Conservation (phyloP, 2,329 filamentous ascomycete genomes). For the Thermothelomyces thermophilus region DNA sequence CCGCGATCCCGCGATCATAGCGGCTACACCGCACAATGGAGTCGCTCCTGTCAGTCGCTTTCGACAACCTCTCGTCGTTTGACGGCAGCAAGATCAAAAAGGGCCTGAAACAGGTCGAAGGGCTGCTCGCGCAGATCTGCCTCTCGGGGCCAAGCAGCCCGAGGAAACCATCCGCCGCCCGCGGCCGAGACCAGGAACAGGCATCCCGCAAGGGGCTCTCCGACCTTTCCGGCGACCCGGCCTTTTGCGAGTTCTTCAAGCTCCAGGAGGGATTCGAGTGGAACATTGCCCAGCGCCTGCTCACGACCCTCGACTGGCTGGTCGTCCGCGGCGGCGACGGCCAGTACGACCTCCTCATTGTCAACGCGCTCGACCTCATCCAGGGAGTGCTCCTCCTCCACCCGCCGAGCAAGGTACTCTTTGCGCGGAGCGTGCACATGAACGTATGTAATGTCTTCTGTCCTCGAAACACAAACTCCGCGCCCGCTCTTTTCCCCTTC, state of each 20-base stretch:
- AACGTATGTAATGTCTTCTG: conserved; percentile 70
- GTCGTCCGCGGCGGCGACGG: conserved; percentile 76
- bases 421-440: conserved; percentile 88
- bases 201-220: conserved; percentile 55
- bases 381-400: conserved; percentile 86
- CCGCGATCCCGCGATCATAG: not conserved
- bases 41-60: conserved; percentile 81
- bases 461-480: no score
- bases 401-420: conserved; percentile 79
- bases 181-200: conserved; percentile 10
- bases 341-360: conserved; percentile 80
- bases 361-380: conserved; percentile 80
- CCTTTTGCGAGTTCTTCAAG: conserved; percentile 93
- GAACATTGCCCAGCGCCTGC: conserved; percentile 85
- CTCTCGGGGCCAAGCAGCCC: conserved; percentile 47
- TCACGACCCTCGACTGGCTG: conserved; percentile 78
- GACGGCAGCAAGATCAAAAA: conserved; percentile 87
- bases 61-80: conserved; percentile 93
- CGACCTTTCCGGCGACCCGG: conserved; percentile 72
- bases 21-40: conserved; percentile 58
- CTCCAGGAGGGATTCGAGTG: conserved; percentile 96
- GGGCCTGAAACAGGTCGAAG: conserved; percentile 88
- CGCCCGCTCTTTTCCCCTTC: not conserved
- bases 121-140: conserved; percentile 89
- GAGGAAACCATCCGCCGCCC: conserved; percentile 28